Conservation (phyloP, 2,329 filamentous ascomycete genomes). For the Lojkania enalia region DNA sequence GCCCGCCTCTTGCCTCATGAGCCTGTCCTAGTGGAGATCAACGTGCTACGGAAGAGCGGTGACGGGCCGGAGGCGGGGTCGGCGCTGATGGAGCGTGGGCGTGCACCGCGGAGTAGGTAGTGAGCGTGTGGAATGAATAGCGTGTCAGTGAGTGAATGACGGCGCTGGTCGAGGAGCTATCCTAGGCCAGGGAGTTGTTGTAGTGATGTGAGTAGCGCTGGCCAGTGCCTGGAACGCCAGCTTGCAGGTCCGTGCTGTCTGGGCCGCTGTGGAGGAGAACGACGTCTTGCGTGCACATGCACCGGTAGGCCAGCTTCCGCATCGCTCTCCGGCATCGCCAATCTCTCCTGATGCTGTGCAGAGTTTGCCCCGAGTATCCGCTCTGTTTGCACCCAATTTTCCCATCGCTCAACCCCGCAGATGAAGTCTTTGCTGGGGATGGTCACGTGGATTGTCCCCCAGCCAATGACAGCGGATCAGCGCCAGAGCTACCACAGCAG, state of each 20-base stretch:
- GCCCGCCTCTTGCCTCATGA: conserved; percentile 41
- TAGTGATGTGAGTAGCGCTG: not conserved
- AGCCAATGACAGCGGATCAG: no score
- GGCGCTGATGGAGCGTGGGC: conserved; percentile 9
- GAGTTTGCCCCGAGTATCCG: conserved; percentile 15
- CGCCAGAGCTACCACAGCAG: conserved; percentile 5
- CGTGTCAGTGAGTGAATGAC: conserved; percentile 4
- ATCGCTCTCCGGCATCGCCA: conserved; percentile 5
- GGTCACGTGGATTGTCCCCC: conserved; percentile 35
- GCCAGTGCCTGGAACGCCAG: conserved; percentile 5
- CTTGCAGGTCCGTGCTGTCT: conserved; percentile 3
- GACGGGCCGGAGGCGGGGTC: conserved; percentile 19
- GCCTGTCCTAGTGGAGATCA: conserved; percentile 25
- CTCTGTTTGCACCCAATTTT: conserved; percentile 11
- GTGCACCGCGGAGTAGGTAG: conserved; percentile 12
- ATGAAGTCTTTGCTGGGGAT: conserved; percentile 15
- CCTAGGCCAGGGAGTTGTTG: conserved; percentile 1
- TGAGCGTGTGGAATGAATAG: conserved; percentile 11
- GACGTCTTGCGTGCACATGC: not conserved
- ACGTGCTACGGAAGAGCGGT: conserved; percentile 18
- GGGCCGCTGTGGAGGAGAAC: not conserved
- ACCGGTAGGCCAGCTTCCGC: conserved; percentile 2
- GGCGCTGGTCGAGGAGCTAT: conserved; percentile 1
- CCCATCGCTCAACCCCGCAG: conserved; percentile 14
- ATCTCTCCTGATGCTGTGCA: conserved; percentile 26